A percentile compares a stretch with the other conserved stretches of the same genome.
Evolutionary conservation across 2,329 filamentous ascomycete species (phyloP).

Genomic region (Fusarium subtropicale): DNA sequence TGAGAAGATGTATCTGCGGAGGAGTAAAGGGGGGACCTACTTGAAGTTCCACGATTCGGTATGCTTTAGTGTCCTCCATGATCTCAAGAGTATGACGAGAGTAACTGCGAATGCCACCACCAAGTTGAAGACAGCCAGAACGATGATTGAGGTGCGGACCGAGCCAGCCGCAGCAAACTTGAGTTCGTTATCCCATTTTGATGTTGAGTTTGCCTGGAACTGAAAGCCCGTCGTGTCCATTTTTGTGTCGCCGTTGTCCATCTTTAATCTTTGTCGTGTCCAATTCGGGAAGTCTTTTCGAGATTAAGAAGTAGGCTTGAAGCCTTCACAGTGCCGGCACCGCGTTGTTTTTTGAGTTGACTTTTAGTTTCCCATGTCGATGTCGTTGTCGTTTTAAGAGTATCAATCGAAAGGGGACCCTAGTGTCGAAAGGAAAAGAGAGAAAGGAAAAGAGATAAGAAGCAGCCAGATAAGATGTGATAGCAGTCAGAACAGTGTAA

Average conservation of each 20-base stretch:
- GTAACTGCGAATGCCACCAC: slow-evolving; percentile 68
- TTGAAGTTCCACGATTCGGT: slow-evolving; percentile 57
- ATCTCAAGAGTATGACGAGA: slow-evolving; percentile 67
- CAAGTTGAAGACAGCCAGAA: slow-evolving; percentile 71
- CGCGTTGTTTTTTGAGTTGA: slow-evolving; percentile 34
- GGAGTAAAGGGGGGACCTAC: slow-evolving; percentile 45
- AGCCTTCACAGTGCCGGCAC: slow-evolving; percentile 47
- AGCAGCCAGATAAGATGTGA: slow-evolving; percentile 14
- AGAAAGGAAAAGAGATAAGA: neutral
- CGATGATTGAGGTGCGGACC: slow-evolving; percentile 70
- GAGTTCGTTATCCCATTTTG: slow-evolving; percentile 62
- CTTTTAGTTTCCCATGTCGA: slow-evolving; percentile 41
- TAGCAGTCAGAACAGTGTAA: slow-evolving; percentile 13
- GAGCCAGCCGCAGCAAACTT: slow-evolving; percentile 66
- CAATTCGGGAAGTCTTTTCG: slow-evolving; percentile 17
- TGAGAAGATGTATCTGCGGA: slow-evolving; percentile 19
- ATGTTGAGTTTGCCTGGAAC: slow-evolving; percentile 57
- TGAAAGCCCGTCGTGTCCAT: slow-evolving; percentile 45
- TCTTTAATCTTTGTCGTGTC: slow-evolving; percentile 22
- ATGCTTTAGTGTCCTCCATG: slow-evolving; percentile 60
- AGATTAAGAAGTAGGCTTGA: slow-evolving; percentile 31
- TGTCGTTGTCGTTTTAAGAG: slow-evolving; percentile 2
- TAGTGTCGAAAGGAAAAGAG: slow-evolving; percentile 4
- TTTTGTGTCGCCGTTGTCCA: slow-evolving; percentile 28
- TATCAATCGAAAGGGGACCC: slow-evolving; percentile 1